Percentiles rank a stretch among this genome's conserved stretches.
phyloP scores from a whole-genome alignment of 345 rosid species.

The Syzygium oleosum region DNA sequence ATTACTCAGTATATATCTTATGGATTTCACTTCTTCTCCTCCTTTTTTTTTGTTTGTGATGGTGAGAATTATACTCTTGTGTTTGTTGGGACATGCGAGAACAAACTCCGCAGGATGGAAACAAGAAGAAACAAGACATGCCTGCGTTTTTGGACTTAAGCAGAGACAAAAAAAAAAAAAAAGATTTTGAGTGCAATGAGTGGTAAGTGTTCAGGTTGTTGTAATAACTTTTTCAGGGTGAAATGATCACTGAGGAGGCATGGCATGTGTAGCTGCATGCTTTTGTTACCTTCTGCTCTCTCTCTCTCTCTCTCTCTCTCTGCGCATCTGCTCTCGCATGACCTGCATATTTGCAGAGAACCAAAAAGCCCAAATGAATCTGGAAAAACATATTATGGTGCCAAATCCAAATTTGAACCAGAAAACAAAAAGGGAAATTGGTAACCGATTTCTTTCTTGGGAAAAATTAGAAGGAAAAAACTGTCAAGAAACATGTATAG shows the following conservation, averaged over 20 bases:
- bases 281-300: not conserved
- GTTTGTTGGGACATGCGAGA: not conserved
- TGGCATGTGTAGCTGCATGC: not conserved
- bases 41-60: not conserved
- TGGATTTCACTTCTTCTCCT: not conserved
- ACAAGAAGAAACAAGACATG: not conserved
- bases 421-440: not conserved
- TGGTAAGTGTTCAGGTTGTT: not conserved
- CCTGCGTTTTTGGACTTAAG: not conserved
- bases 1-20: not conserved
- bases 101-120: not conserved
- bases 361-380: not conserved
- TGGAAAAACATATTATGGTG: not conserved
- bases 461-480: not conserved
- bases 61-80: not conserved
- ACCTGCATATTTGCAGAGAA: not conserved
- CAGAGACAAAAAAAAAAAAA: no score
- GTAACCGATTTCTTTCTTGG: not conserved
- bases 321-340: not conserved
- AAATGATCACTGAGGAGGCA: not conserved
- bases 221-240: not conserved
- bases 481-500: not conserved
- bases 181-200: not conserved
- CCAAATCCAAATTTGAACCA: not conserved
- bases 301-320: not conserved